Base-by-base conservation (phyloP, 1,139 yeast genomes). In the Sugiyamaella xylanicola region DNA sequence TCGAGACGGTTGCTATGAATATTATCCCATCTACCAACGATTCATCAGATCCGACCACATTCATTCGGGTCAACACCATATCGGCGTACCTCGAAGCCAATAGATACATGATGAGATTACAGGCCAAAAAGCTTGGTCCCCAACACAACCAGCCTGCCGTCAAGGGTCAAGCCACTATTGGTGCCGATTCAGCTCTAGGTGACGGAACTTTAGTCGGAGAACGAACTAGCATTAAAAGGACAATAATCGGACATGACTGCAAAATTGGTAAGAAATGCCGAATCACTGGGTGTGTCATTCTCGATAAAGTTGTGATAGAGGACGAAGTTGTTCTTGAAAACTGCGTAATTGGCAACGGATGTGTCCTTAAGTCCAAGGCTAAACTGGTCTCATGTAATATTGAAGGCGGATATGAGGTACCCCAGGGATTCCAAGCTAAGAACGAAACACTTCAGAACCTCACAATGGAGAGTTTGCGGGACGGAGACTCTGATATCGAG, bases 1-100 rank as follows among this genome's bases (percentile, higher is more conserved):
- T 78, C 61, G 89, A 83, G 57, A 80, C 85, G 0, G 80, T 88
- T 36, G 59, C 59, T n/a, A 52, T 64, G 59, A 55, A 57, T 60
- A 78, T 84, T 43, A 66, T 88, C 51, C 50, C 50, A 13, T n/a
- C 50, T 21, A 46, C 50, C 4, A 22, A 46, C 39, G 50, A 46
- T 20, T 93, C 95, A 39, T 51, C 58, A 3, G 59, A 57, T 29
- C 74, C 78, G 40, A 82, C 88, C 13, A 77, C 82, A 1, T 91
- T 92, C 66, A 79, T 88, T 63, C 80, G 98, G 64, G 79, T 86
- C 52, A 90, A 90, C 69, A 88, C 85, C 65, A 75, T 88, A 51
- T 81, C 90, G 1, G 90, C 92, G 3, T 89, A 85, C 70, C 82
- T 90, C 83, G 99, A 93, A 72, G 92, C 95, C n/a, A 93, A 91